Evolutionary conservation across 2,329 filamentous ascomycete genomes (phyloP).

Genomic region (Talaromyces amestolkiae): DNA sequence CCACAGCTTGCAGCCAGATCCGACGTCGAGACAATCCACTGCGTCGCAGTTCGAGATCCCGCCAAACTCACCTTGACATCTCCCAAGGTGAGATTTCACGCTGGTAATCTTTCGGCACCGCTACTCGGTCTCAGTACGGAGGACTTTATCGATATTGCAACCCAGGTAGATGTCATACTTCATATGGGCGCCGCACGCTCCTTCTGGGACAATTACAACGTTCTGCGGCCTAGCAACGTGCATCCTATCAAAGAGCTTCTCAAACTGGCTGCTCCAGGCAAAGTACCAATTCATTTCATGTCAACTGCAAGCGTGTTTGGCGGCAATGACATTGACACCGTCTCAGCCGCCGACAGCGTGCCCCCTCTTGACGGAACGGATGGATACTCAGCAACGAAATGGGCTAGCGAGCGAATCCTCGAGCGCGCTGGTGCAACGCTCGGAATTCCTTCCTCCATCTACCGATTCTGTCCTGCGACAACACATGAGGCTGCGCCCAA

Average conservation of each 20-base stretch:
- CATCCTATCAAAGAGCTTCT: slow-evolving; percentile 28
- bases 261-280: slow-evolving; percentile 24
- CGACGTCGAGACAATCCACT: neutral
- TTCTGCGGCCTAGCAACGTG: slow-evolving; percentile 30
- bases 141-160: slow-evolving; percentile 6
- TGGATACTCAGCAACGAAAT: slow-evolving; percentile 42
- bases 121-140: slow-evolving; percentile 11
- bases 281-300: slow-evolving; percentile 33
- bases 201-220: slow-evolving; percentile 32
- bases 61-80: neutral
- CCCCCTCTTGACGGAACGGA: slow-evolving; percentile 31
- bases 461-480: slow-evolving; percentile 24
- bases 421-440: slow-evolving; percentile 27
- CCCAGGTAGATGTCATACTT: slow-evolving; percentile 17
- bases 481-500: neutral
- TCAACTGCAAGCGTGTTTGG: slow-evolving; percentile 23
- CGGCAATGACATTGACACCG: neutral
- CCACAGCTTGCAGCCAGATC: neutral
- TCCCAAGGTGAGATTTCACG: slow-evolving; percentile 14
- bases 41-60: neutral
- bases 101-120: slow-evolving; percentile 16
- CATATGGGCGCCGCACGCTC: slow-evolving; percentile 22
- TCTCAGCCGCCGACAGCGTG: slow-evolving; percentile 20
- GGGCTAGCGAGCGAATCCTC: slow-evolving; percentile 41
- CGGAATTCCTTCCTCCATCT: slow-evolving; percentile 29